These are phyloP conservation scores for Picea mariana DNA, from an alignment of 83 land plant genomes.

Conservation along the genomic window DNA sequence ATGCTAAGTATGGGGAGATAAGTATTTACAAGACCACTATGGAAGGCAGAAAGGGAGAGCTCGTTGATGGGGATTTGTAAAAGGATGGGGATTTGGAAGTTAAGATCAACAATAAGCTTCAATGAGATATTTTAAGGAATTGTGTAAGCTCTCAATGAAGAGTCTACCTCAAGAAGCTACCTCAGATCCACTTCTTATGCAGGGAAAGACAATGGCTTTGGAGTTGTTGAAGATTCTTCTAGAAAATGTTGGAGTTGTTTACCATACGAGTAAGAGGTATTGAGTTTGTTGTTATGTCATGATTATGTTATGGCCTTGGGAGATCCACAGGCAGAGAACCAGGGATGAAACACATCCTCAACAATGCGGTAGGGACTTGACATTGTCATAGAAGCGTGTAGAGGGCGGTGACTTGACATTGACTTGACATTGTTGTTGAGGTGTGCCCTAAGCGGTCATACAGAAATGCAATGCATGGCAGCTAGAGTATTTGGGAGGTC, in stretches of 20 bases:
- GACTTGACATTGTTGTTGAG: too few relatives aligned
- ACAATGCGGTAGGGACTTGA: too few relatives aligned
- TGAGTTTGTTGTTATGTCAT: neutral
- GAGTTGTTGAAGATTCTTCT: conserved; percentile 95
- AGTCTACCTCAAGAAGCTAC: conserved; percentile 84
- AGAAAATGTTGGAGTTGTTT: conserved; percentile 98
- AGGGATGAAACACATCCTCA: too few relatives aligned
- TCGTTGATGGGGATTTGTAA: conserved; percentile 72
- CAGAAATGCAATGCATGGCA: too few relatives aligned
- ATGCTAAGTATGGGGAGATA: conserved; percentile 70
- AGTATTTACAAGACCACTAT: conserved; percentile 97
- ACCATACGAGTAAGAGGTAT: conserved; percentile 96
- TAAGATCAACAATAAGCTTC: conserved; percentile 93
- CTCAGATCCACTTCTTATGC: conserved; percentile 79
- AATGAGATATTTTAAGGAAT: conserved; percentile 92
- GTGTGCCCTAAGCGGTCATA: too few relatives aligned
- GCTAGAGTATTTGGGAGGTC: too few relatives aligned
- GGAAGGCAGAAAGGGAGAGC: conserved; percentile 92
- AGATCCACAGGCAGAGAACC: too few relatives aligned
- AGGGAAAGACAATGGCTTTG: conserved; percentile 92
- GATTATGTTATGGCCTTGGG: neutral
- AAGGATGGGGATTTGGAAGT: conserved; percentile 92
- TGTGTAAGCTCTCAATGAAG: too few relatives aligned
- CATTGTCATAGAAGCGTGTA: too few relatives aligned
- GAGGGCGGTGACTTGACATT: too few relatives aligned